Conservation (phyloP, 768 basidiomycete genomes). For the Collybia mongolica region DNA sequence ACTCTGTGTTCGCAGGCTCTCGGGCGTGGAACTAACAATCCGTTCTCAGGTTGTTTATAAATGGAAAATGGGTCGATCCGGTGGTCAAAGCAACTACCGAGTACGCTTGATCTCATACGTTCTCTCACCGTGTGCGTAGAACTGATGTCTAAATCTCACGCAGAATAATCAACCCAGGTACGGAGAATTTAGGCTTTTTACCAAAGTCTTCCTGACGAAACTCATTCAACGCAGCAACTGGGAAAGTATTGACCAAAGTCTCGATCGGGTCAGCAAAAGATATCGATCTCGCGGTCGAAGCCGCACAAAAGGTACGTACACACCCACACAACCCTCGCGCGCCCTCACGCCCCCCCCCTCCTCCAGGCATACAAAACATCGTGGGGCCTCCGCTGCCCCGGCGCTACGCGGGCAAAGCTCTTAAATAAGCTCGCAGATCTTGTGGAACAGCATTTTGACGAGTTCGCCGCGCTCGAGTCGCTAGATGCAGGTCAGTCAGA, state of each 20-base stretch:
- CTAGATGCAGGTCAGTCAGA: constrained; percentile 44
- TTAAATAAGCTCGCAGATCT: constrained; percentile 55
- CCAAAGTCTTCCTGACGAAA: background rate
- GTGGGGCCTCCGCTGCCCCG: constrained; percentile 58
- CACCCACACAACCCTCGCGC: background rate
- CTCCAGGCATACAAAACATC: constrained; percentile 34
- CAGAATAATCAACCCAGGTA: constrained; percentile 1
- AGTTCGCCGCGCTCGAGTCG: constrained; percentile 63
- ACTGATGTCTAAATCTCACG: background rate
- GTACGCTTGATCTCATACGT: constrained; percentile 32
- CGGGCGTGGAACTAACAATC: background rate
- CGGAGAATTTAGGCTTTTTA: background rate
- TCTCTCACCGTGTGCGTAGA: background rate
- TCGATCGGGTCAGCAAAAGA: constrained; percentile 1
- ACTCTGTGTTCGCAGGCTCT: too few species aligned
- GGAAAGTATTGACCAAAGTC: background rate
- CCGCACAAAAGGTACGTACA: background rate
- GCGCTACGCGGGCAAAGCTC: constrained; percentile 44
- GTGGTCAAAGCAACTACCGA: constrained; percentile 18
- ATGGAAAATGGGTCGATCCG: constrained; percentile 23
- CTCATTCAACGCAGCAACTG: background rate
- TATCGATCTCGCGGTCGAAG: background rate
- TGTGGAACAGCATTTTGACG: constrained; percentile 52
- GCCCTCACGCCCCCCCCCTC: background rate
- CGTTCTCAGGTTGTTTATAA: constrained; percentile 19